A percentile compares a stretch with the other conserved stretches of the same genome.
phyloP scores from a whole-genome alignment of 768 basidiomycete species.

The Lyophyllum shimeji region DNA sequence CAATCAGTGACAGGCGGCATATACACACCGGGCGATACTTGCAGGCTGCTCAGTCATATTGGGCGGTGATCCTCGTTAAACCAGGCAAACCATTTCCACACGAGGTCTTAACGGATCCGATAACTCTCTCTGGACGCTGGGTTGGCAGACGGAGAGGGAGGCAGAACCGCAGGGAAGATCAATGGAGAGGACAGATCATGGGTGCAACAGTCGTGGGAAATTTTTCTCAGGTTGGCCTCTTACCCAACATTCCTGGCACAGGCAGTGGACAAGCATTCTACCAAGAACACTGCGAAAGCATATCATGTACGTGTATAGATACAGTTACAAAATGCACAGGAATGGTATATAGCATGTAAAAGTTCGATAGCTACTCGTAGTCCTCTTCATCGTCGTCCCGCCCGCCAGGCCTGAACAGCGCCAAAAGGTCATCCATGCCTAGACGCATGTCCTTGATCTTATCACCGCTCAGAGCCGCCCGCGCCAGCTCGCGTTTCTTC shows the following conservation, averaged over 20 bases:
- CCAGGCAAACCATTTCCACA: conserved; percentile 33
- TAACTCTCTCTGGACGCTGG: conserved; percentile 2
- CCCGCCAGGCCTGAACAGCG: conserved; percentile 64
- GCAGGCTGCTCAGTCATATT: conserved; percentile 46
- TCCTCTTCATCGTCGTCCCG: conserved; percentile 61
- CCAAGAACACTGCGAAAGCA: not conserved
- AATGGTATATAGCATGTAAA: not conserved
- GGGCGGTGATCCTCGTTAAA: conserved; percentile 22
- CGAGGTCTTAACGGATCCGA: conserved; percentile 1
- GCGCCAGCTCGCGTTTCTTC: conserved; percentile 83
- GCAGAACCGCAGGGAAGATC: conserved; percentile 12
- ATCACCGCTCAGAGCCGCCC: conserved; percentile 84
- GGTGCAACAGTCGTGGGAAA: conserved; percentile 22
- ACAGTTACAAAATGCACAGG: not conserved
- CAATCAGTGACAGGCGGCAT: conserved; percentile 16
- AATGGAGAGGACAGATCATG: conserved; percentile 15
- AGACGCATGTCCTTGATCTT: conserved; percentile 85
- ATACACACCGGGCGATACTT: conserved; percentile 42
- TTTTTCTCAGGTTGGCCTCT: no score
- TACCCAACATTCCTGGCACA: not conserved
- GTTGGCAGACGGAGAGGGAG: conserved; percentile 1
- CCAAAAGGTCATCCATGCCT: conserved; percentile 83
- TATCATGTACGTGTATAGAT: not conserved
- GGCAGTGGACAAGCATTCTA: not conserved
- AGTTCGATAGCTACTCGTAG: conserved; percentile 4